phyloP scores from a whole-genome alignment of 1,284 basidiomycete genomes.

The Marasmius sp. region DNA sequence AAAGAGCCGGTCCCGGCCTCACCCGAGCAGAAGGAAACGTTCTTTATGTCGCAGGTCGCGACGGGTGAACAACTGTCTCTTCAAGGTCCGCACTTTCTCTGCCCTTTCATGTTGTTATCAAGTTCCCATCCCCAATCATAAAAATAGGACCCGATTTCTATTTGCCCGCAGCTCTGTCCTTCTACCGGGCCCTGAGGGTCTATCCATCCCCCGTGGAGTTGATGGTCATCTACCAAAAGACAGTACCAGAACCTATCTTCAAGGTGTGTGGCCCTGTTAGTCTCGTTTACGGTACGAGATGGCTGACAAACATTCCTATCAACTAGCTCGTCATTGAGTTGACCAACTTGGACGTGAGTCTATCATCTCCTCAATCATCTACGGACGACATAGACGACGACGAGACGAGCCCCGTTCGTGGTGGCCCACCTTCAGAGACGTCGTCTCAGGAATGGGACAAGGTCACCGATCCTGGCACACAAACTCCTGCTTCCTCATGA shows the following conservation, averaged over 20 bases:
- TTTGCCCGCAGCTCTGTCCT: constrained; percentile 83
- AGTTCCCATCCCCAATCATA: constrained; percentile 2
- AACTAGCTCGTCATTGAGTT: constrained; percentile 82
- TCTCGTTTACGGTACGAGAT: not conserved
- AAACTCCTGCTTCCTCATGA: constrained; percentile 42
- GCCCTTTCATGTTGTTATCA: not conserved
- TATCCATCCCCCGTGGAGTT: constrained; percentile 94
- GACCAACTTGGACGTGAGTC: constrained; percentile 87
- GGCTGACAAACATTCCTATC: constrained; percentile 8
- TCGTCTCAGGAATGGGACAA: constrained; percentile 87
- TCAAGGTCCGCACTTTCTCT: constrained; percentile 56
- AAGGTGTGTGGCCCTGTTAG: constrained; percentile 46
- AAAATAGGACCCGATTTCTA: constrained; percentile 72
- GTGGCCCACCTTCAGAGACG: constrained; percentile 74
- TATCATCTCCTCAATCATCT: constrained; percentile 39
- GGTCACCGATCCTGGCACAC: constrained; percentile 69
- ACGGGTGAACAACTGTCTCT: constrained; percentile 84
- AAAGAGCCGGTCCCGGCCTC: constrained; percentile 64
- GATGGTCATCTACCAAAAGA: constrained; percentile 91
- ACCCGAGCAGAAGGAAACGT: constrained; percentile 79
- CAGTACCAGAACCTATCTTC: constrained; percentile 85
- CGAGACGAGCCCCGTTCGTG: constrained; percentile 56
- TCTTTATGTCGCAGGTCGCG: constrained; percentile 89
- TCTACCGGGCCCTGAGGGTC: constrained; percentile 92
- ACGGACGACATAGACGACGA: constrained; percentile 36